Evolutionary conservation across 1,139 yeast genomes (phyloP), one percentile per base, ranked within the genome.

Genomic region (Zhuliangozyma parablackwelliae): DNA sequence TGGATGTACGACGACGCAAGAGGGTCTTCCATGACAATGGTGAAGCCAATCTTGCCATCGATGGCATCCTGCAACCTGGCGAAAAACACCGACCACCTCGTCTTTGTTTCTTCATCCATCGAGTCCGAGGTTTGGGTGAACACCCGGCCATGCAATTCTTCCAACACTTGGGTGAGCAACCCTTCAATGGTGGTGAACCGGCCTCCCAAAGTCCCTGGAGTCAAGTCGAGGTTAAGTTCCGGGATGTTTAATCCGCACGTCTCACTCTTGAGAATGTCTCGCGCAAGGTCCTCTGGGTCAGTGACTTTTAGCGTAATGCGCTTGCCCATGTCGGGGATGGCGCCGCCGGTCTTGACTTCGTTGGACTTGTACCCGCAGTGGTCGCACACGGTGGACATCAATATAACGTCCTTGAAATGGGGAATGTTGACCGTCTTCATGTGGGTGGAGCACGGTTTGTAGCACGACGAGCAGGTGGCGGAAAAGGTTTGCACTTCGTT

Each of bases 341-440:
- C 95, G 48, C 99, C 99, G 41, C 99, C 99, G 5, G 98, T 94
- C 67, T 90, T 92, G 48, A 94, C 98, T 63, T 94, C 99, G 56
- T 94, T 94, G 20, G 96, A 87, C 65, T 87, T 92, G 67, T 86
- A 94, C 27, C 98, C 98, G 68, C 99, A 94, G 49, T 78, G 68
- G 30, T 83, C 90, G 65, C 99, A 94, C 1, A 78, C 82, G 0
- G 98, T 92, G 36, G 95, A 85, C 98, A 94, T 94, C 51, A 94
- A 79, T 44, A 94, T 84, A 32, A 94, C 99, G 50, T 94, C 97
- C 63, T 89, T 90, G 72, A 94, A 94, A 64, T 94, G 98, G 20
- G 99, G 99, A 50, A 94, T 94, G 56, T 88, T 82, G 24, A 94
- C 96, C 28, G 90, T 78, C 68, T 94, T 94, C 98, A 94, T 94